A percentile compares a stretch with the other conserved stretches of the same genome.
phyloP scores from a whole-genome alignment of 2,329 filamentous ascomycete species.

The Coniosporium tulheliwenetii region DNA sequence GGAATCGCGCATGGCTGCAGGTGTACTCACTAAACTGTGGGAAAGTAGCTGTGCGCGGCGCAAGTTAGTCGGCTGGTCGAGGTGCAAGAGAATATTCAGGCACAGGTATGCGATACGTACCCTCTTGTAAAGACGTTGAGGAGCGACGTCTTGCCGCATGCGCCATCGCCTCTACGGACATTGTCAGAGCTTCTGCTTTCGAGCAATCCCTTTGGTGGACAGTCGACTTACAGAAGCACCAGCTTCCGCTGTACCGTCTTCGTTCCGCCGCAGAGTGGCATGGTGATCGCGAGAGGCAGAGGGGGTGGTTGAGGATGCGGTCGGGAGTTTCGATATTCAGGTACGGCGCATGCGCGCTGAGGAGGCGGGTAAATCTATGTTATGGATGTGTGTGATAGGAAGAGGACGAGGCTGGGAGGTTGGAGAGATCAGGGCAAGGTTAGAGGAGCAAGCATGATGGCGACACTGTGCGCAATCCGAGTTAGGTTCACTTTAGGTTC shows the following conservation, averaged over 20 bases:
- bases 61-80: conserved; percentile 2
- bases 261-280: conserved; percentile 34
- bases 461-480: too few relatives aligned
- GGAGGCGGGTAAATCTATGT: too few relatives aligned
- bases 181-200: conserved; percentile 10
- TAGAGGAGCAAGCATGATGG: too few relatives aligned
- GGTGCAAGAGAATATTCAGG: conserved; percentile 6
- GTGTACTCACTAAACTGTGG: conserved; percentile 68
- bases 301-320: not conserved
- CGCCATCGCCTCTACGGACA: conserved; percentile 66
- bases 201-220: not conserved
- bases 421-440: too few relatives aligned
- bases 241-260: conserved; percentile 91
- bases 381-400: too few relatives aligned
- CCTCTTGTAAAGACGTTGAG: conserved; percentile 98
- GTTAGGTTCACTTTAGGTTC: too few relatives aligned
- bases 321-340: not conserved
- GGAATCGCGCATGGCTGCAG: not conserved
- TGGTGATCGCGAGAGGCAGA: conserved; percentile 5
- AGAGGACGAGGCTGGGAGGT: too few relatives aligned
- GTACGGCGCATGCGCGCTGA: too few relatives aligned
- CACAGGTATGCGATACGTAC: conserved; percentile 32
- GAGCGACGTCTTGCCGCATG: conserved; percentile 90
- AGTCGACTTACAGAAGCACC: conserved; percentile 60
- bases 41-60: conserved; percentile 57